Evolutionary conservation across 2,329 filamentous ascomycete genomes (phyloP).

Genomic region (Ustilaginoidea virens): DNA sequence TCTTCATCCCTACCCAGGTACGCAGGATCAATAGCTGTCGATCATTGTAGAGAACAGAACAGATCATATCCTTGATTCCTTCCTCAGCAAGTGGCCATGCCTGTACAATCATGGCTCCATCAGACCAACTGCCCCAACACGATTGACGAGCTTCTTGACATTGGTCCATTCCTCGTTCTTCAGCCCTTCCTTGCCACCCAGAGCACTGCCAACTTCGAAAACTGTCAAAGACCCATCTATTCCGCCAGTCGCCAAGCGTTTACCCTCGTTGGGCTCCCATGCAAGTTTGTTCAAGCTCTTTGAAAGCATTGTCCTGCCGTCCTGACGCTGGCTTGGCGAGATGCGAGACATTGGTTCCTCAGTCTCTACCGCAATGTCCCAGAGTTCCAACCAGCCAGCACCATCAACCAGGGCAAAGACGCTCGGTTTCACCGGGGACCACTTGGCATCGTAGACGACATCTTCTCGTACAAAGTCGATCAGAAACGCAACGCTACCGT

Average conservation of each 20-base stretch:
- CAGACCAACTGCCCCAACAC: conserved; percentile 48
- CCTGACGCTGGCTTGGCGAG: conserved; percentile 50
- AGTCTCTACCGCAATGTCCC: conserved; percentile 84
- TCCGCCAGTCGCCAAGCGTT: conserved; percentile 75
- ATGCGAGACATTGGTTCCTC: conserved; percentile 82
- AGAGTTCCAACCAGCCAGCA: conserved; percentile 80
- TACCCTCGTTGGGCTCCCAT: conserved; percentile 85
- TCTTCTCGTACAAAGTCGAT: conserved; percentile 90
- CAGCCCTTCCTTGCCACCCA: conserved; percentile 72
- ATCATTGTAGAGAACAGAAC: conserved; percentile 1
- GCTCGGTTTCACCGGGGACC: conserved; percentile 87
- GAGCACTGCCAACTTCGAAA: conserved; percentile 73
- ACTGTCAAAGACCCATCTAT: conserved; percentile 82
- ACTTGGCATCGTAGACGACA: conserved; percentile 88
- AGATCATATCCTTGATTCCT: too few species aligned
- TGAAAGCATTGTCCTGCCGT: conserved; percentile 53
- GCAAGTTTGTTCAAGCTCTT: conserved; percentile 87
- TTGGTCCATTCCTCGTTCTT: conserved; percentile 84
- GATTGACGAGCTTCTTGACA: conserved; percentile 76
- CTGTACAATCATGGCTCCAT: conserved; percentile 22
- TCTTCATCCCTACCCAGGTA: too few species aligned
- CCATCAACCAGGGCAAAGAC: conserved; percentile 93
- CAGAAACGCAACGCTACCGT: conserved; percentile 51
- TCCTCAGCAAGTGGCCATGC: too few species aligned
- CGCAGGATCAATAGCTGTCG: neutral